A percentile compares a stretch with the other conserved stretches of the same genome.
These are phyloP conservation scores for Plasmodium chabaudi DNA, from an alignment of 169 alveolate genomes.

Conservation along the genomic window DNA sequence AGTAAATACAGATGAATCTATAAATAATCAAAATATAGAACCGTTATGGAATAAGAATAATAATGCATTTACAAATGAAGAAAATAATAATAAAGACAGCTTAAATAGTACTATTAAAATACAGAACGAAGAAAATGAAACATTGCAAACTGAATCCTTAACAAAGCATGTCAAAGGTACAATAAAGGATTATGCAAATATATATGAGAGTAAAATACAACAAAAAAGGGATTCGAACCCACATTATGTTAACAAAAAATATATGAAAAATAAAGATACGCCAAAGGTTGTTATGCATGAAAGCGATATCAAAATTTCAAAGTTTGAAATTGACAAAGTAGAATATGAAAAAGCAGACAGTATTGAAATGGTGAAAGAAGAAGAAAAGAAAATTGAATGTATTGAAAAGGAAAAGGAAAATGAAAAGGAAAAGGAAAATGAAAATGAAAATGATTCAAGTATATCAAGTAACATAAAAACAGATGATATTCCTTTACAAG, in stretches of 20 bases:
- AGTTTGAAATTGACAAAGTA: conserved; percentile 18
- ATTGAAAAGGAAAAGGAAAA: not conserved
- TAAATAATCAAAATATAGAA: conserved; percentile 1
- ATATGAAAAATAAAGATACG: not conserved
- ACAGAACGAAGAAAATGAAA: too few species aligned
- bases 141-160: too few species aligned
- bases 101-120: too few species aligned
- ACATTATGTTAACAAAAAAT: too few species aligned
- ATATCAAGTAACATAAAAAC: not conserved
- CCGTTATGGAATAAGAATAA: not conserved
- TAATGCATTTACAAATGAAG: not conserved
- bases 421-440: not conserved
- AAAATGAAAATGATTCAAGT: not conserved
- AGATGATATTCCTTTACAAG: not conserved
- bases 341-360: conserved; percentile 5
- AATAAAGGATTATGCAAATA: too few species aligned
- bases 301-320: conserved; percentile 52
- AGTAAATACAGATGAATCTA: not conserved
- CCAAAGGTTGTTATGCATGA: conserved; percentile 7
- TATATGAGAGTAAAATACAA: too few species aligned
- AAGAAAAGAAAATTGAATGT: conserved; percentile 1
- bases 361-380: conserved; percentile 2
- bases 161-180: too few species aligned
- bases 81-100: not conserved
- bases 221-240: too few species aligned